phyloP scores from a whole-genome alignment of 140 eudicot species.

The Ambrosia hybrid region DNA sequence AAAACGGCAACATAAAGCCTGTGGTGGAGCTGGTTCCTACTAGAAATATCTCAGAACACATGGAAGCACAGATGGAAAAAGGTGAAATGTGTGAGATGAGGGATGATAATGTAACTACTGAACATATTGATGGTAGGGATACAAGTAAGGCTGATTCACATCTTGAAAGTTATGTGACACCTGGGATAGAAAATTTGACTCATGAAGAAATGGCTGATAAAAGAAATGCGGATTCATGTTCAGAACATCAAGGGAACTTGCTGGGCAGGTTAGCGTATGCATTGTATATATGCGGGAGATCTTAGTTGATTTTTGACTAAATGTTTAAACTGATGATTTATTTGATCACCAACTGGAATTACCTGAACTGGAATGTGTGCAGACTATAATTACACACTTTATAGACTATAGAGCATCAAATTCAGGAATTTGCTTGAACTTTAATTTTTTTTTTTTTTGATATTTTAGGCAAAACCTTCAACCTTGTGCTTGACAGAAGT shows the following conservation, averaged over 20 bases:
- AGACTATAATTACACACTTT: not conserved
- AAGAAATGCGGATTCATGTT: slow-evolving; percentile 26
- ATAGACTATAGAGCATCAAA: too few species aligned
- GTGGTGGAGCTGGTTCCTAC: slow-evolving; percentile 23
- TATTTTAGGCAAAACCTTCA: not conserved
- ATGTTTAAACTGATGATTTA: too few species aligned
- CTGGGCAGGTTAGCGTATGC: slow-evolving; percentile 37
- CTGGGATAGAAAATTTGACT: slow-evolving; percentile 23
- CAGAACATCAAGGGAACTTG: slow-evolving; percentile 10
- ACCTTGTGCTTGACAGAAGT: not conserved
- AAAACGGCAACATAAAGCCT: slow-evolving; percentile 19
- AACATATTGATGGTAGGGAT: not conserved
- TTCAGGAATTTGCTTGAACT: not conserved
- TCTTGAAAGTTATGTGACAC: slow-evolving; percentile 30
- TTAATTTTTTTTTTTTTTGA: too few species aligned
- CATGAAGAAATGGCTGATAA: slow-evolving; percentile 24
- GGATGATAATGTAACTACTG: slow-evolving; percentile 27
- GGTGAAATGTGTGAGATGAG: slow-evolving; percentile 35
- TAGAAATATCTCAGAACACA: slow-evolving; percentile 27
- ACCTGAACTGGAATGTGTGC: too few species aligned
- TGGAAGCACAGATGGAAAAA: slow-evolving; percentile 29
- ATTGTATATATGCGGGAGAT: too few species aligned
- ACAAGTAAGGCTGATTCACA: slow-evolving; percentile 36
- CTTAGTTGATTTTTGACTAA: too few species aligned
- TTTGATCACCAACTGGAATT: too few species aligned